Evolutionary conservation across 441 rosid species (phyloP), one percentile per base, ranked within the genome.

Genomic region (Raphanus hybrid): DNA sequence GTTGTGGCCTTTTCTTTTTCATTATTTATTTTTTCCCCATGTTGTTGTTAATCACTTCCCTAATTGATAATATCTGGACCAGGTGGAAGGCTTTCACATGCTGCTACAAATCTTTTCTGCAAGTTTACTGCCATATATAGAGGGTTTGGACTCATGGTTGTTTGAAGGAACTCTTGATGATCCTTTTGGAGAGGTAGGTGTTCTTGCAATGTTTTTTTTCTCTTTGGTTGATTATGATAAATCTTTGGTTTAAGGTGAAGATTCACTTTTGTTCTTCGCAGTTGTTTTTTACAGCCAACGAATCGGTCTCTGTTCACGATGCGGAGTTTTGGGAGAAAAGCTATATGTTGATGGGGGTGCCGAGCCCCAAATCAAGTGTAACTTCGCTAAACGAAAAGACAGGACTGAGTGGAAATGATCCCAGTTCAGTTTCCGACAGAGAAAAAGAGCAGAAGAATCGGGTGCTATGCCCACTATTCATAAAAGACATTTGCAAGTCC

Each of bases 301-400:
- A 75, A 62, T 82, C 79, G 35, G 85, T 91, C 80, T 84, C 96
- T 23, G 86, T 88, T 76, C 88, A 86, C 26, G 90, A 92, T 78
- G 85, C 97, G 12, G 97, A 88, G 61, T 92, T 92, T 73, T 96
- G 99, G 98, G 99, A 96, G 83, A 89, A 87, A 86, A 91, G 97
- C 80, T 91, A 93, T 85, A 76, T 89, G 67, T 75, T 88, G 76
- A 90, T 83, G 83, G 84, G 73, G 64, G 78, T 72, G 62, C 84
- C 80, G 39, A 27, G 66, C 74, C 45, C 27, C 71, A 89, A 84
- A 72, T 79, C 82, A 66, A 88, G 77, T 65, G 70, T 82, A 63
- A 55, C 69, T 71, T 66, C 80, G 63, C 74, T 84, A 43, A 85
- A 75, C 68, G 83, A 82, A 67, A 87, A 60, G 82, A 87, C 82